Evolutionary conservation across 139 green algal species (phyloP).

Genomic region (Parachlorella kessleri): DNA sequence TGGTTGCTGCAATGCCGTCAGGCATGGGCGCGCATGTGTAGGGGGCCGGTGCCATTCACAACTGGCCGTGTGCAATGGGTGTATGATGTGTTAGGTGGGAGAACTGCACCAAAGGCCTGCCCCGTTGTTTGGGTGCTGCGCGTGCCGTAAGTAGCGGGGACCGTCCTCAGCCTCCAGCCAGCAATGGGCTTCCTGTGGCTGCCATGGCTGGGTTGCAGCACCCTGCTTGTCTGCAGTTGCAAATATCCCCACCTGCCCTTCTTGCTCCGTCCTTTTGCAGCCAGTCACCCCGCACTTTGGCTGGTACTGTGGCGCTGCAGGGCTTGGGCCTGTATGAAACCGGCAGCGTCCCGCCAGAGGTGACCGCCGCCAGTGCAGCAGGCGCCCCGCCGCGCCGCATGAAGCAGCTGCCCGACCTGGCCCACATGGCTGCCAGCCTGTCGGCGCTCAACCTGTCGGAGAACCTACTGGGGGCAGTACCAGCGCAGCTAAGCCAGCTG

Average conservation of each 20-base stretch:
- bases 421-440: conserved; percentile 39
- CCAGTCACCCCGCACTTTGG: neutral
- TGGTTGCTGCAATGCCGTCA: too few species aligned
- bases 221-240: neutral
- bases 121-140: too few species aligned
- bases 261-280: neutral
- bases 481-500: conserved; percentile 38
- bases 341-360: neutral
- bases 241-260: neutral
- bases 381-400: conserved; percentile 18
- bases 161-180: too few species aligned
- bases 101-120: too few species aligned
- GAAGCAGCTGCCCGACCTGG: conserved; percentile 42
- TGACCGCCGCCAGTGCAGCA: neutral
- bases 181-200: too few species aligned
- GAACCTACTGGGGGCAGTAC: conserved; percentile 48
- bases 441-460: conserved; percentile 49
- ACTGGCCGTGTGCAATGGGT: too few species aligned
- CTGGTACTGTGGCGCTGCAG: neutral
- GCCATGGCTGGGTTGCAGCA: too few species aligned
- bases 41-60: too few species aligned
- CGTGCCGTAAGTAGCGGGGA: too few species aligned
- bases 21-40: too few species aligned
- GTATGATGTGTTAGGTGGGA: too few species aligned
- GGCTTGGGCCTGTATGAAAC: neutral